Base-by-base conservation (phyloP, 805 yeast species). In the Hanseniaspora lachancei region DNA sequence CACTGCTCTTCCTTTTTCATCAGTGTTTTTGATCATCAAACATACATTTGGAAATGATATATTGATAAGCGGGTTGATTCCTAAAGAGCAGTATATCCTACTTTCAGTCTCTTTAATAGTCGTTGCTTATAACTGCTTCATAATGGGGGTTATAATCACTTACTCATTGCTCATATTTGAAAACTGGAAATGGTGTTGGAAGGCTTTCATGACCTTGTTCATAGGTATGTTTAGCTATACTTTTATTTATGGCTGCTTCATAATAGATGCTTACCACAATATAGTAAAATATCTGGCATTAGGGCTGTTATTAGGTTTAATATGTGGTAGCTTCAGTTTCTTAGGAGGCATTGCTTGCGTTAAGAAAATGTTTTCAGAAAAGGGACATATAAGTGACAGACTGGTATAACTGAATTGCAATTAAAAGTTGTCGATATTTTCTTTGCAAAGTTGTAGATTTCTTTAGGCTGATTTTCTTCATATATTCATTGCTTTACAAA, bases 131-230 rank as follows among this genome's bases (percentile, higher is more conserved):
- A 5, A 84, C 95, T 15, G 55, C n/a, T 75, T 84, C 15, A 74
- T 89, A 58, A 88, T 89, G 34, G 83, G 96, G 0, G 73, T 89
- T 23, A 74, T 91, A 64, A 77, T 88, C 68, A 79, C 84, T 29
- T 93, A 93, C 69, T 84, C 86, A 73, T 78, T 88, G 4, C 76
- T 93, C 61, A 87, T 95, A 66, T 74, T 87, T 51, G 98, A 93
- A 67, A 87, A 93, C 69, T 89, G 95, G 74, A 81, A 82, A 68
- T 93, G 98, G 98, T 97, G 91, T 66, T 93, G 98, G 98, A 81
- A 89, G 68, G 80, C 95, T 3, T 79, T 84, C 63, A 78, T 88
- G 58, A 86, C 95, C 29, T 97, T 96, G 44, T 93, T 96, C 40
- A 81, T 91, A 63, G 95, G 97, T 35, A 84, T 95, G 67, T 77